A percentile compares a stretch with the other conserved stretches of the same genome.
phyloP scores from a whole-genome alignment of 495 filamentous ascomycete genomes.

The Penicillium simplicissimum region DNA sequence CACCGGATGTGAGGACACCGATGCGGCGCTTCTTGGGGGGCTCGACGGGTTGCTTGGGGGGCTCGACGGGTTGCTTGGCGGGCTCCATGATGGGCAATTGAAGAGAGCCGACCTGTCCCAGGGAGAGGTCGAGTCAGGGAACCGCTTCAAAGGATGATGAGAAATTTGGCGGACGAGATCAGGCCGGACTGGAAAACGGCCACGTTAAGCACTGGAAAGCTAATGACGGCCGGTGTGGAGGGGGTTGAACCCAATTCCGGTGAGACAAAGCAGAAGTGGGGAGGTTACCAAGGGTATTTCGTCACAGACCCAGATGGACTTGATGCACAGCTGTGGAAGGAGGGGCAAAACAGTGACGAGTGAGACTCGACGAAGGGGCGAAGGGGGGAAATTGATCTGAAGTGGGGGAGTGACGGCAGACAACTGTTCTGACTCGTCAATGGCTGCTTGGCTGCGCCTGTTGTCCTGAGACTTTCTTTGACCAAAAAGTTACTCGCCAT shows the following conservation, averaged over 20 bases:
- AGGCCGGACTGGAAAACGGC: conserved; percentile 13
- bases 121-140: conserved; percentile 16
- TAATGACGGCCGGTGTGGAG: conserved; percentile 20
- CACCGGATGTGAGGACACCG: conserved; percentile 93
- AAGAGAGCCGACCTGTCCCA: conserved; percentile 13
- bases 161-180: conserved; percentile 2
- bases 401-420: not conserved
- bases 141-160: conserved; percentile 11
- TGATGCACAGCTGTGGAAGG: not conserved
- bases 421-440: not conserved
- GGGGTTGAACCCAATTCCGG: conserved; percentile 41
- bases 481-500: conserved; percentile 10
- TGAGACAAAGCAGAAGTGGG: conserved; percentile 50
- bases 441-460: not conserved
- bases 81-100: conserved; percentile 36
- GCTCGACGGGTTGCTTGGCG: conserved; percentile 33
- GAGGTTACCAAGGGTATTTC: conserved; percentile 25
- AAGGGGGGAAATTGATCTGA: not conserved
- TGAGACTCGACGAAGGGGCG: not conserved
- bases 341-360: not conserved
- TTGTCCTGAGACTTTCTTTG: not conserved
- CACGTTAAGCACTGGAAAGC: conserved; percentile 14
- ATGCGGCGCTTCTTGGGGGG: conserved; percentile 73
- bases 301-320: conserved; percentile 33
- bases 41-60: conserved; percentile 34